Evolutionary conservation across 2,329 filamentous ascomycete species (phyloP), one percentile per base, ranked within the genome.

Genomic region (Basipetospora chlamydospora): DNA sequence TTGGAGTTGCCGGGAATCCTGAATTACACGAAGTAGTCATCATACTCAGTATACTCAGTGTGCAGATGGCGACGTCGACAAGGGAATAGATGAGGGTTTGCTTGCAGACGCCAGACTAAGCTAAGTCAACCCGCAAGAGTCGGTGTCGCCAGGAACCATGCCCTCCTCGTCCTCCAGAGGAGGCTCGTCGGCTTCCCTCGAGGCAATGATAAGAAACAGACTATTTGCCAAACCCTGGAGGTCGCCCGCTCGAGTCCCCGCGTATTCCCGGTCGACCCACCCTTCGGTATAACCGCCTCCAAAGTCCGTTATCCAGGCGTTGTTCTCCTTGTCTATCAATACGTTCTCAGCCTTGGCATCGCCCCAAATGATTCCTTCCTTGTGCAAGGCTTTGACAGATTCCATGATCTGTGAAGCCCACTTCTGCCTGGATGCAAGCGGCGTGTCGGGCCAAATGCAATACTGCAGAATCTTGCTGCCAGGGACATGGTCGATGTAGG

Each of bases 241-340:
- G 35, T 52, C 47, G 5, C 49, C 51, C 31, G 46, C 44, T n/a
- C 47, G 13, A 4, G 47, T 49, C 13, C 43, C 46, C 2, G 43
- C 42, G 35, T 43, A 41, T 8, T 47, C 44, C 33, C 40, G 25
- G 13, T 44, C 43, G n/a, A 53, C 46, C 48, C 50, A 53, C 12
- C 51, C 51, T n/a, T 37, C 30, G 1, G 50, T 54, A 18, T 49
- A 51, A 20, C 48, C 42, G 13, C 49, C 49, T 8, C 50, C 49
- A 39, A 54, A 54, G 32, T 54, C 50, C n/a, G 51, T 46, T 6
- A 53, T 30, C 51, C 50, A 55, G 2, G 50, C 44, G 38, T 55
- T 42, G 12, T 49, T 45, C 8, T 47, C 34, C 12, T 37, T 33
- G 36, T 54, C 51, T 16, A 55, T 46, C 2, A 56, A 35, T 18